Evolutionary conservation across 176 grass and related monocot genomes (phyloP).

Genomic region (Poa annua): DNA sequence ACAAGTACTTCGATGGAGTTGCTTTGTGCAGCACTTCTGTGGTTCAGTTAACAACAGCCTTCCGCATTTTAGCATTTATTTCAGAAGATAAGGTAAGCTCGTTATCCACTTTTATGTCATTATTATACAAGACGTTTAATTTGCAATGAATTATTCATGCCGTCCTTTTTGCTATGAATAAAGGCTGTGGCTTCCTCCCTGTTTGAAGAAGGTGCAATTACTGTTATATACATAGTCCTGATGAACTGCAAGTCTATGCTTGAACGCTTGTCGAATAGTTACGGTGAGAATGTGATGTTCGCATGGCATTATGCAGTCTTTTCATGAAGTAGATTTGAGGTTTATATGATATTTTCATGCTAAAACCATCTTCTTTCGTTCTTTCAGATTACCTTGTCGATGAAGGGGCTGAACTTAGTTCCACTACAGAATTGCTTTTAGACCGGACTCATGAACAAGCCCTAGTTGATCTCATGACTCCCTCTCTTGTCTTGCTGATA

Average conservation of each 20-base stretch:
- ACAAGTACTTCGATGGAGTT: conserved; percentile 93
- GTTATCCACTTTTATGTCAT: conserved; percentile 35
- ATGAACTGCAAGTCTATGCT: conserved; percentile 97
- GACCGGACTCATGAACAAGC: conserved; percentile 88
- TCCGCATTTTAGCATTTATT: conserved; percentile 93
- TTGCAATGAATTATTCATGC: conserved; percentile 23
- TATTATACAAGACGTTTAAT: neutral
- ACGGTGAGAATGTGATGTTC: conserved; percentile 58
- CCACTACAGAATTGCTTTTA: conserved; percentile 90
- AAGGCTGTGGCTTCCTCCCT: conserved; percentile 84
- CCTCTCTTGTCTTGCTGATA: conserved; percentile 90
- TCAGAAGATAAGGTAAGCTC: conserved; percentile 75
- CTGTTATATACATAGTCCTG: conserved; percentile 88
- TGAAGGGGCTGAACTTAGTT: conserved; percentile 93
- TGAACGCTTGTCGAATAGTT: conserved; percentile 92
- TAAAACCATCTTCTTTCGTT: conserved; percentile 36
- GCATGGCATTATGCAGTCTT: conserved; percentile 14
- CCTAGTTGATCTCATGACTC: conserved; percentile 93
- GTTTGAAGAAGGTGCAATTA: conserved; percentile 96
- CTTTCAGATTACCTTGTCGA: conserved; percentile 94
- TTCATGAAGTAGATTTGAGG: conserved; percentile 26
- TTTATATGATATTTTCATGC: conserved; percentile 38
- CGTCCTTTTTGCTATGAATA: conserved; percentile 45
- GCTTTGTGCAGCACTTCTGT: conserved; percentile 76
- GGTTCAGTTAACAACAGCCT: conserved; percentile 84